Conservation (phyloP, 768 basidiomycete species). For the Lyophyllum shimeji region DNA sequence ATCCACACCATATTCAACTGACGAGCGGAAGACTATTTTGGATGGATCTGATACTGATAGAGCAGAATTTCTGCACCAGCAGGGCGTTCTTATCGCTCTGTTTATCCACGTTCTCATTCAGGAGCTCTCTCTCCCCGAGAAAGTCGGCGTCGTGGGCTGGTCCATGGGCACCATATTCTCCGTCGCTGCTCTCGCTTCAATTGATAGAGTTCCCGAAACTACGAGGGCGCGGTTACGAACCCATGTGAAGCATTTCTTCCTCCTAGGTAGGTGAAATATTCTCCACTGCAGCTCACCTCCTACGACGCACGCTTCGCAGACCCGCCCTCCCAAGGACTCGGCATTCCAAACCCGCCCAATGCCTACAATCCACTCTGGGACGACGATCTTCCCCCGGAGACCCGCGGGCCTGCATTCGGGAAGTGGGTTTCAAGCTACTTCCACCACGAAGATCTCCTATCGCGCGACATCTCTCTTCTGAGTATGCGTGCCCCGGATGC, state of each 20-base stretch:
- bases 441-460: conserved; percentile 1
- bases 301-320: neutral
- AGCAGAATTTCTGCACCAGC: conserved; percentile 19
- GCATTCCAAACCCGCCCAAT: neutral
- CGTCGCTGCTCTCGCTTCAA: conserved; percentile 18
- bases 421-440: conserved; percentile 10
- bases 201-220: conserved; percentile 17
- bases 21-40: conserved; percentile 19
- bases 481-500: neutral
- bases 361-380: conserved; percentile 6
- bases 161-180: conserved; percentile 28
- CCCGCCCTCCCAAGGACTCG: conserved; percentile 1
- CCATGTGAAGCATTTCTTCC: conserved; percentile 20
- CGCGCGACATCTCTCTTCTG: neutral
- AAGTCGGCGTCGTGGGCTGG: conserved; percentile 26
- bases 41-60: conserved; percentile 18
- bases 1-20: conserved; percentile 26
- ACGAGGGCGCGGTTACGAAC: conserved; percentile 16
- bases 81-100: conserved; percentile 28
- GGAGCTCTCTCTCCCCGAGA: conserved; percentile 13
- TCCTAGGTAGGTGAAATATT: conserved; percentile 15
- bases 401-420: neutral
- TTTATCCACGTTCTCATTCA: conserved; percentile 26
- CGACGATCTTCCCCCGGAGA: conserved; percentile 1
- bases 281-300: neutral